Conservation (phyloP, 2,329 filamentous ascomycete genomes). For the Aspergillus nomiae region DNA sequence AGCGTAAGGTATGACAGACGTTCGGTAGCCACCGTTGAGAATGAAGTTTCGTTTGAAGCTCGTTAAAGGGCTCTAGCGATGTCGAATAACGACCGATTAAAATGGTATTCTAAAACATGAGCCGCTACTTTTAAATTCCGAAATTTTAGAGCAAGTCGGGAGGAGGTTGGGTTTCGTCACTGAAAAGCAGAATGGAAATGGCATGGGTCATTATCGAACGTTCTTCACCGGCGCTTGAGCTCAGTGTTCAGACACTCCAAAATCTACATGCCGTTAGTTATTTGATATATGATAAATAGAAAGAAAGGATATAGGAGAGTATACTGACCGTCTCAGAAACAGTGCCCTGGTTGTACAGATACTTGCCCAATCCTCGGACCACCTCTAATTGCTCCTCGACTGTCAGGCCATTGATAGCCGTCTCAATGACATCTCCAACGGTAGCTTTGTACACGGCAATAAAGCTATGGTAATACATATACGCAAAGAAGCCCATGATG, state of each 20-base stretch:
- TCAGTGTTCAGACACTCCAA: conserved; percentile 41
- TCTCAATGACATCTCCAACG: conserved; percentile 85
- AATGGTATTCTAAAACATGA: conserved; percentile 3
- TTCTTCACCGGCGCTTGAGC: conserved; percentile 34
- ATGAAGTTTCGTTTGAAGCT: not conserved
- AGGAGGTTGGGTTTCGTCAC: conserved; percentile 9
- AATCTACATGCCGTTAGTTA: conserved; percentile 26
- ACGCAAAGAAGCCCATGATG: conserved; percentile 98
- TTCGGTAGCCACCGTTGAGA: not conserved
- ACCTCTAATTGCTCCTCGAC: conserved; percentile 87
- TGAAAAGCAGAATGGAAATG: conserved; percentile 11
- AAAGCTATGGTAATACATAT: conserved; percentile 98
- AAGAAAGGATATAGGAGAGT: not conserved
- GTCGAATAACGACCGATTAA: conserved; percentile 13
- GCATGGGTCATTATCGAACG: conserved; percentile 14
- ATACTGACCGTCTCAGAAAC: conserved; percentile 55
- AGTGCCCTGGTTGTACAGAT: conserved; percentile 64
- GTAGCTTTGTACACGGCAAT: conserved; percentile 85
- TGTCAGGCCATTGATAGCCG: conserved; percentile 84
- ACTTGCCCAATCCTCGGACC: conserved; percentile 63
- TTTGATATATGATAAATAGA: conserved; percentile 18
- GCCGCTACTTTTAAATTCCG: conserved; percentile 1
- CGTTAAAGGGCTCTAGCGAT: conserved; percentile 7
- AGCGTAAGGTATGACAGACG: conserved; percentile 2
- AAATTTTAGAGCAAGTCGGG: conserved; percentile 11